Evolutionary conservation across 768 basidiomycete species (phyloP).

Genomic region (Pisolithus sp.): DNA sequence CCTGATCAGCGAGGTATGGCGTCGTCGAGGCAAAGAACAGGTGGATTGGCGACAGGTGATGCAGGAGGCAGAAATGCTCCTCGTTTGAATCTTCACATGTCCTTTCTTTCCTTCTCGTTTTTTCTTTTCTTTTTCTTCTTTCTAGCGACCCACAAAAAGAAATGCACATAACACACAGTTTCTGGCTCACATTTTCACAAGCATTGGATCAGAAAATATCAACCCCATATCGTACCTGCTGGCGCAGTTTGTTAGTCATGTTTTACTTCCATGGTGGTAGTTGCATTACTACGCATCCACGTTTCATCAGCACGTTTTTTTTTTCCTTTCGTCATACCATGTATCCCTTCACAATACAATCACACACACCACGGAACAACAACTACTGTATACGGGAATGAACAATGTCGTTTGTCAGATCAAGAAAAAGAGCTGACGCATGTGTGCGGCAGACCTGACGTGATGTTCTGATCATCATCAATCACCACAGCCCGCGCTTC

Average conservation of each 20-base stretch:
- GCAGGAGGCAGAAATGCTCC: constrained; percentile 44
- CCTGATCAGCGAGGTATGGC: constrained; percentile 59
- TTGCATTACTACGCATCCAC: neutral
- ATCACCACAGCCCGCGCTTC: no score
- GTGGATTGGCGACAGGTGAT: constrained; percentile 63
- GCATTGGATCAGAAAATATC: neutral
- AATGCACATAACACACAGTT: neutral
- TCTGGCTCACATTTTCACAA: neutral
- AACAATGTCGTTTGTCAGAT: neutral
- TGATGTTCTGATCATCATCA: no score
- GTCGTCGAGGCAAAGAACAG: constrained; percentile 29
- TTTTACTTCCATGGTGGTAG: neutral
- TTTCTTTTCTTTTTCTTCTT: constrained; percentile 1
- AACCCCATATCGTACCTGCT: neutral
- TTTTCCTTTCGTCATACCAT: neutral
- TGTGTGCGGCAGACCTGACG: neutral
- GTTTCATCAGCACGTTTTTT: neutral
- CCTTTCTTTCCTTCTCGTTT: neutral
- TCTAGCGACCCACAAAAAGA: neutral
- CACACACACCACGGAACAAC: neutral
- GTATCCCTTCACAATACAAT: neutral
- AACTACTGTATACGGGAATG: neutral
- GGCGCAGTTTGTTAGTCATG: neutral
- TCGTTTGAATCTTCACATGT: constrained; percentile 38
- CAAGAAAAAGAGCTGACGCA: neutral